phyloP scores from a whole-genome alignment of 163 green algal species.

The Scenedesmus sp. region DNA sequence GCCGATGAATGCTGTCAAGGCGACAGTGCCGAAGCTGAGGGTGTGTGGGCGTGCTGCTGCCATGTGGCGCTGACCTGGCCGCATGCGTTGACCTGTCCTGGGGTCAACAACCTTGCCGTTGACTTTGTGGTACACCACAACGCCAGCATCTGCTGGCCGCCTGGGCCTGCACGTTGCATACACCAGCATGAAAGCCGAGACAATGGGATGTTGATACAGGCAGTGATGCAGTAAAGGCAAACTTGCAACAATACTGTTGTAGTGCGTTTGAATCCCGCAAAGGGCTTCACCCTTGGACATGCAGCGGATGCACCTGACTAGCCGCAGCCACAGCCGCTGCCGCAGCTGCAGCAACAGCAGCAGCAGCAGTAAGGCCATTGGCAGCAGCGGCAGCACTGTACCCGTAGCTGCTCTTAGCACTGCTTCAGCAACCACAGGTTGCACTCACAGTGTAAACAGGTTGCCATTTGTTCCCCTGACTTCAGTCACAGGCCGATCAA shows the following conservation, averaged over 20 bases:
- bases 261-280: too few relatives aligned
- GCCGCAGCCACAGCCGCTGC: not conserved
- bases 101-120: constrained; percentile 34
- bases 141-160: not conserved
- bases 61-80: not conserved
- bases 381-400: not conserved
- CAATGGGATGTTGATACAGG: too few relatives aligned
- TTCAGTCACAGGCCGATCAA: constrained; percentile 46
- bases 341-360: not conserved
- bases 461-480: constrained; percentile 19
- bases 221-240: not conserved
- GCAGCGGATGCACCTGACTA: too few relatives aligned
- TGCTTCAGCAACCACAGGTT: not conserved
- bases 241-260: too few relatives aligned
- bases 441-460: constrained; percentile 41
- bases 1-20: constrained; percentile 44
- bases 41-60: constrained; percentile 27
- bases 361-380: not conserved
- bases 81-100: constrained; percentile 14
- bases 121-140: constrained; percentile 44
- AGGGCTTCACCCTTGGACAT: too few relatives aligned
- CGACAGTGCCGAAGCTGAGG: constrained; percentile 35
- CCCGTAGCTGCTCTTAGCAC: too few relatives aligned
- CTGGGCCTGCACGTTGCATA: constrained; percentile 8
- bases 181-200: not conserved